Base-by-base conservation (phyloP, 352 stramenopile genomes). In the Hyaloperonospora brassicae region DNA sequence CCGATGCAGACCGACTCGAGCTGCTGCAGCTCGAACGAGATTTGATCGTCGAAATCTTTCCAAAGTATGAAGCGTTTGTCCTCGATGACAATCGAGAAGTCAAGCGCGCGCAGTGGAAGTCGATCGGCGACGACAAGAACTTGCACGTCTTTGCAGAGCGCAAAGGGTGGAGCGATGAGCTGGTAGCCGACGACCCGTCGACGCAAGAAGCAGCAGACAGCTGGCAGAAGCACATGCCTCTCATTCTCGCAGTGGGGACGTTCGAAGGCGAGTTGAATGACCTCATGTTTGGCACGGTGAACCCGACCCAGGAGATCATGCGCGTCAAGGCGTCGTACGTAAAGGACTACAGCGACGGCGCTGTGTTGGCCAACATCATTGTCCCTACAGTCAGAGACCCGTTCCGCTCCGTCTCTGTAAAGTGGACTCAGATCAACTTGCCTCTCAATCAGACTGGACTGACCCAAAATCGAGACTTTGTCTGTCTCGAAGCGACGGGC, bases 241-340 rank as follows among this genome's bases (percentile, higher is more conserved):
- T 60, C 21, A 62, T 87, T 23, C 58, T 80, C 8, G 62, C 64
- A 22, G 55, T 73, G 12, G 77, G 77, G 1, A 66, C 66, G 1
- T 67, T 87, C 22, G 52, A 66, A 4, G 72, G 74, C 11, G 47
- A 61, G 11, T 12, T 88, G 8, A 71, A 88, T 38, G 78, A 86
- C 50, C 61, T 85, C 49, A 78, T 88, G 68, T 83, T 79, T 40
- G 75, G 69, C 21, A 60, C 71, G 8, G 64, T 68, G 25, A 81
- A 70, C 30, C 59, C 66, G 6, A 70, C 69, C 3, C 59, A 73
- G 13, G 58, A 76, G 7, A 67, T 70, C 30, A 78, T 82, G 59
- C 65, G 71, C 21, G 56, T 85, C 36, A 77, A 79, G 50, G 66
- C 72, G 7, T 73, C 70, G 9, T 77, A 79, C 51, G 66, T 76